Percentiles rank a stretch among this genome's conserved stretches.
Conservation (phyloP, 129 eudicot species). For the Artemisia tridentata region DNA sequence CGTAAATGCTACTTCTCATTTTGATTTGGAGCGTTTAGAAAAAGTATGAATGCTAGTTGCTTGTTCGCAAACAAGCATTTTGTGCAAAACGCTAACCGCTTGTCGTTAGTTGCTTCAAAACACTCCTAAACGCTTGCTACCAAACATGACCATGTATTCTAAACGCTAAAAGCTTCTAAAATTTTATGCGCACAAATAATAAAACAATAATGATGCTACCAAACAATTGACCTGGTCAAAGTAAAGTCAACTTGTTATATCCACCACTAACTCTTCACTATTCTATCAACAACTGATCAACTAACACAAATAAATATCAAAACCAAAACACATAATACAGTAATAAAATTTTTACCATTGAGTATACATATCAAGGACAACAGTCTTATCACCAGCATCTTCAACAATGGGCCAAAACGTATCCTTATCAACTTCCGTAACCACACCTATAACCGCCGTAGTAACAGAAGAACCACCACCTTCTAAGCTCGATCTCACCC, state of each 20-base stretch:
- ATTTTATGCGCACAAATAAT: too few relatives aligned
- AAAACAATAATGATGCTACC: not conserved
- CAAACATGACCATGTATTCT: too few relatives aligned
- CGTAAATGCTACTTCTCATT: too few relatives aligned
- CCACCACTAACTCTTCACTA: constrained; percentile 5
- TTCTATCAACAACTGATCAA: not conserved
- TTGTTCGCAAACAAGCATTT: too few relatives aligned
- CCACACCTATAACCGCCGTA: constrained; percentile 53
- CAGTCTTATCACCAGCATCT: constrained; percentile 75
- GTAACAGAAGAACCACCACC: constrained; percentile 27
- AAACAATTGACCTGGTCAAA: not conserved
- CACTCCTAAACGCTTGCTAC: too few relatives aligned
- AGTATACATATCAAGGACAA: constrained; percentile 90
- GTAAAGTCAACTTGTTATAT: constrained; percentile 12
- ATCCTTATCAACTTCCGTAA: constrained; percentile 72
- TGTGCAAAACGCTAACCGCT: too few relatives aligned
- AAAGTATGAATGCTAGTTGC: too few relatives aligned
- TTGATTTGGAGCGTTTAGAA: too few relatives aligned
- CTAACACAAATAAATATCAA: not conserved
- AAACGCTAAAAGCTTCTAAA: too few relatives aligned
- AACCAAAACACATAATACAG: not conserved
- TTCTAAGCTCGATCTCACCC: constrained; percentile 57
- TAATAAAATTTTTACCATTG: constrained; percentile 46
- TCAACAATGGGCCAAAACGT: constrained; percentile 94
- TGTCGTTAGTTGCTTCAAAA: too few relatives aligned